Base-by-base conservation (phyloP, 176 grass and related monocot species). In the Rhynchospora breviuscula region DNA sequence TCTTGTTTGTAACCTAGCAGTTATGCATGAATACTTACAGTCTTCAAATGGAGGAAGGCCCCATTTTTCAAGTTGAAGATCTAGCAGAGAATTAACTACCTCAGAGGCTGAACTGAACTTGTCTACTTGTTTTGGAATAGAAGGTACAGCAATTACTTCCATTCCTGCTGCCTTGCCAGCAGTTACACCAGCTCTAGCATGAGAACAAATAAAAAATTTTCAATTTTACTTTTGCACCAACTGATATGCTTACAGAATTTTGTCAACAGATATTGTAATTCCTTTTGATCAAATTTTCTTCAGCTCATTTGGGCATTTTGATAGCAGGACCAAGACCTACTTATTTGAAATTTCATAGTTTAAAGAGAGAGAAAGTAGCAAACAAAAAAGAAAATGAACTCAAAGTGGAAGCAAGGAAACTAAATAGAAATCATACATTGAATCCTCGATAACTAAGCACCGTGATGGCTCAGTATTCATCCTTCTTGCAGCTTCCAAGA, bases 361-460 rank as follows among this genome's bases (percentile, higher is more conserved):
- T 29, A 29, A 29, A 29, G 26, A 29, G 26, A 29, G 10, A 46
- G 19, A 23, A 66, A 12, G 67, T 71, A 60, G 23, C 19, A 70
- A 63, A 43, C 13, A 56, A 49, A 82, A 15, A 85, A 58, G 25
- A 49, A 77, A 23, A 9, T 69, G 53, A 82, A 10, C 85, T 59
- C 44, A 22, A 35, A 67, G 26, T 58, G 78, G 72, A 90, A 46
- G 59, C 85, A 48, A 13, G 48, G 8, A 15, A 56, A 11, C 31
- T 70, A 46, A 77, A 77, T 2, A 54, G 7, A 85, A 79, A 86
- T 59, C 90, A 89, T 87, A 98, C 92, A 98, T 54, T 63, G 95
- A 98, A 81, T 98, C 92, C 88, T 98, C 95, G 21, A 98, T 88
- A 25, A 98, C 92, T 90, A 98, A 85, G 83, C 95, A 98, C 25